phyloP scores from a whole-genome alignment of 306 rosid species.

The Arachis stenosperma region DNA sequence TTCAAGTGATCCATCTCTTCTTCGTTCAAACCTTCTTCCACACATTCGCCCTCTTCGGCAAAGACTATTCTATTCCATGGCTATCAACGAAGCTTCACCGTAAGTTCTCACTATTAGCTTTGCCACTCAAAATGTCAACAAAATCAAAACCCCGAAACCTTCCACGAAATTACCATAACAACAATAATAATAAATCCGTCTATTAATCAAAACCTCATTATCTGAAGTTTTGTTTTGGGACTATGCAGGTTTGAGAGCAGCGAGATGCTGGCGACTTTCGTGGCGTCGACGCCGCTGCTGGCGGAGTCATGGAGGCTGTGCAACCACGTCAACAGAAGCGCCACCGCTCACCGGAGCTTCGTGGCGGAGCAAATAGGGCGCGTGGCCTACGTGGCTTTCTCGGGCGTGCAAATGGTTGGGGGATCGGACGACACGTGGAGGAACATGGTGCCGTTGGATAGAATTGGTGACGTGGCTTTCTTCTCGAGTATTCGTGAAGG shows the following conservation, averaged over 20 bases:
- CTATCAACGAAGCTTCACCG: conserved; percentile 70
- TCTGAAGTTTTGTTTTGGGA: not conserved
- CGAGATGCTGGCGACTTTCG: conserved; percentile 67
- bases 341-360: conserved; percentile 43
- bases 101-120: conserved; percentile 45
- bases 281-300: conserved; percentile 74
- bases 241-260: conserved; percentile 68
- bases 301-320: conserved; percentile 81
- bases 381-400: conserved; percentile 67
- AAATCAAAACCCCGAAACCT: not conserved
- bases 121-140: not conserved
- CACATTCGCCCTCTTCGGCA: not conserved
- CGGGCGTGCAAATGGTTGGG: conserved; percentile 51
- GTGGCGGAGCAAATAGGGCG: conserved; percentile 43
- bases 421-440: conserved; percentile 37
- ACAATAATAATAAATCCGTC: not conserved
- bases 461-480: conserved; percentile 43
- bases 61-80: conserved; percentile 47
- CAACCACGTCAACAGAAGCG: conserved; percentile 48
- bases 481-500: conserved; percentile 48
- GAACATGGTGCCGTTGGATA: conserved; percentile 48
- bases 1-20: too few species aligned
- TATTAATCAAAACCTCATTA: too few species aligned
- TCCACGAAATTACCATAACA: conserved; percentile 4
- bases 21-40: not conserved